A percentile compares a stretch with the other conserved stretches of the same genome.
phyloP scores from a whole-genome alignment of 1,139 yeast species.

The Pichia sp. region DNA sequence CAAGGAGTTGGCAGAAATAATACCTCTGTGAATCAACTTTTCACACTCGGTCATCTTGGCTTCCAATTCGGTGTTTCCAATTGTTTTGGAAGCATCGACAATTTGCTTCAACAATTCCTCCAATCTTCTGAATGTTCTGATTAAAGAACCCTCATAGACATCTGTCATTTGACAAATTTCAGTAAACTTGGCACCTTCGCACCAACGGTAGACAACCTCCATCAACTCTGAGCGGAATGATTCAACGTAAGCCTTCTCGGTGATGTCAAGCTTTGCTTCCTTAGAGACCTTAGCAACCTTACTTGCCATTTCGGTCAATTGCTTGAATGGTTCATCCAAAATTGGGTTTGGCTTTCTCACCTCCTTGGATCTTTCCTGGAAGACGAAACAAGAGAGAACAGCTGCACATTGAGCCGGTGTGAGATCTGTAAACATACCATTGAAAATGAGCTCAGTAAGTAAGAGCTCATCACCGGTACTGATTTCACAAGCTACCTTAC shows the following conservation, averaged over 20 bases:
- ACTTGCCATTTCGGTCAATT: constrained; percentile 82
- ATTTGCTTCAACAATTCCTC: constrained; percentile 91
- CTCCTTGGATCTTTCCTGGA: constrained; percentile 92
- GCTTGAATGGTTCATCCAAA: constrained; percentile 80
- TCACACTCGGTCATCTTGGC: constrained; percentile 84
- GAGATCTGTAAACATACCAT: constrained; percentile 87
- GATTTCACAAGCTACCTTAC: constrained; percentile 60
- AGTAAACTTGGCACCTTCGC: constrained; percentile 91
- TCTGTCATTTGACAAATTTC: constrained; percentile 98
- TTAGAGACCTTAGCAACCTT: constrained; percentile 82
- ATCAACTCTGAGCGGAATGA: constrained; percentile 85
- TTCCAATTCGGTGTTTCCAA: constrained; percentile 81
- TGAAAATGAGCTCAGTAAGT: constrained; percentile 85
- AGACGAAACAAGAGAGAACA: constrained; percentile 85
- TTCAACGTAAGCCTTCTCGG: constrained; percentile 88
- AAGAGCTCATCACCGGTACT: constrained; percentile 90
- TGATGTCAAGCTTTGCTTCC: constrained; percentile 83
- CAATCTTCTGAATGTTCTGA: constrained; percentile 86
- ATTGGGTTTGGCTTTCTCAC: constrained; percentile 81
- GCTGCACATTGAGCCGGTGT: constrained; percentile 91
- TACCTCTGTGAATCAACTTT: constrained; percentile 86
- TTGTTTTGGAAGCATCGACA: constrained; percentile 84
- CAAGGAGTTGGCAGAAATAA: constrained; percentile 92
- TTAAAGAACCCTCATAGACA: constrained; percentile 94
- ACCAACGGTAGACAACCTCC: constrained; percentile 98